Conservation (phyloP, 495 filamentous ascomycete species). For the Parmelia sp. region DNA sequence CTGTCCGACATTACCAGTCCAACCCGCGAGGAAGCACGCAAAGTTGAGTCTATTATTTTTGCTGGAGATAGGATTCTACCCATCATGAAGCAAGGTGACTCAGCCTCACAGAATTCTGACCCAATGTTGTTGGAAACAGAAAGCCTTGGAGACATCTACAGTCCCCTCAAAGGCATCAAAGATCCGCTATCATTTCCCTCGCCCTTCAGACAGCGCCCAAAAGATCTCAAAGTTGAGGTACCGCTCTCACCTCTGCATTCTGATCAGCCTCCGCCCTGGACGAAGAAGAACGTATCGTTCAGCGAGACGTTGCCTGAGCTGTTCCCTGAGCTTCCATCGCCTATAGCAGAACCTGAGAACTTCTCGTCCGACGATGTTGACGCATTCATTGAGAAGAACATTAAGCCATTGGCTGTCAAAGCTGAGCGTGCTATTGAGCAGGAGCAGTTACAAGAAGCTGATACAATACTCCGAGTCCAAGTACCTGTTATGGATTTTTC, state of each 20-base stretch:
- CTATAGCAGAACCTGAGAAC: slow-evolving; percentile 23
- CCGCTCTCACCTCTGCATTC: slow-evolving; percentile 30
- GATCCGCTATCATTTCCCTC: slow-evolving; percentile 23
- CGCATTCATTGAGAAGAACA: slow-evolving; percentile 35
- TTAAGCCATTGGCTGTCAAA: slow-evolving; percentile 42
- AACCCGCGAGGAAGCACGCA: slow-evolving; percentile 41
- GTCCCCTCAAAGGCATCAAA: slow-evolving; percentile 21
- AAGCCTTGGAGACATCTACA: slow-evolving; percentile 26
- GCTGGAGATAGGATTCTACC: slow-evolving; percentile 30
- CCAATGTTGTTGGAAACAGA: slow-evolving; percentile 21
- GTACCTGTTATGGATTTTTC: slow-evolving; percentile 59
- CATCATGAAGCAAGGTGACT: not conserved
- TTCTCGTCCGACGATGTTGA: slow-evolving; percentile 33
- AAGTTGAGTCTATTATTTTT: slow-evolving; percentile 39
- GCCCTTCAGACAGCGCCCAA: slow-evolving; percentile 25
- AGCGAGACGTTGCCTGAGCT: slow-evolving; percentile 29
- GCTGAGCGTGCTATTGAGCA: slow-evolving; percentile 47
- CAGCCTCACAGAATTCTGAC: slow-evolving; percentile 22
- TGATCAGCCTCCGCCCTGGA: slow-evolving; percentile 27
- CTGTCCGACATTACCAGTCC: slow-evolving; percentile 45
- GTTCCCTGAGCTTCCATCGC: slow-evolving; percentile 28
- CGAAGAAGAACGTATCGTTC: slow-evolving; percentile 35
- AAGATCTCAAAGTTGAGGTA: slow-evolving; percentile 36
- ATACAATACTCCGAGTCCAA: slow-evolving; percentile 49
- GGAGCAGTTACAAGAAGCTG: slow-evolving; percentile 54